phyloP scores from a whole-genome alignment of 23 red algal species.

The Cyanidioschyzon merolae region DNA sequence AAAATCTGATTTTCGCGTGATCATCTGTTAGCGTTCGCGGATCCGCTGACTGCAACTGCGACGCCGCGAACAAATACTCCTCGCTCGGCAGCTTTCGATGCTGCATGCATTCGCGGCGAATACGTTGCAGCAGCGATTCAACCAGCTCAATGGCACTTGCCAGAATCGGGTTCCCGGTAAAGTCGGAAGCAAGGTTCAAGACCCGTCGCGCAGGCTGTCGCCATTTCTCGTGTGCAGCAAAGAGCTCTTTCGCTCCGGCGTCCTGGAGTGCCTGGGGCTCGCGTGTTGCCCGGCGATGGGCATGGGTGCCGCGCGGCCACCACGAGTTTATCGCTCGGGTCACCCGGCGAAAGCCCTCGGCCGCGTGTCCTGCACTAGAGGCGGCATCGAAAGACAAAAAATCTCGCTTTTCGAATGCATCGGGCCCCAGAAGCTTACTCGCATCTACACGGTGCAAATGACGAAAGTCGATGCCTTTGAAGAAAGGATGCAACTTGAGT shows the following conservation, averaged over 20 bases:
- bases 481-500: neutral
- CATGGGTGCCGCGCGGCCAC: conserved; percentile 11
- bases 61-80: conserved; percentile 19
- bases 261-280: neutral
- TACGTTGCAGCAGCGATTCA: neutral
- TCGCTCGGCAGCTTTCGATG: neutral
- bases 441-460: conserved; percentile 10
- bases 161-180: conserved; percentile 25
- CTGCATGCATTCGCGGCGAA: neutral
- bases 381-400: neutral
- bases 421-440: neutral
- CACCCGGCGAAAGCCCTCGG: neutral
- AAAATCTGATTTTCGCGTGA: conserved; percentile 11
- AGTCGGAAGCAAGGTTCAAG: conserved; percentile 21
- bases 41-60: conserved; percentile 26
- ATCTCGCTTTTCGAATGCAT: neutral
- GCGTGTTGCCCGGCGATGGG: neutral
- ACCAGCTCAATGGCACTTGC: conserved; percentile 16
- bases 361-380: neutral
- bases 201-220: conserved; percentile 22
- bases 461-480: conserved; percentile 15
- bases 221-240: conserved; percentile 17
- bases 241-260: neutral
- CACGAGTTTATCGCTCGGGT: neutral
- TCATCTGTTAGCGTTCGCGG: conserved; percentile 15